Evolutionary conservation across 345 rosid species (phyloP), one percentile per base, ranked within the genome.

Genomic region (Crucihimalaya himalaica): DNA sequence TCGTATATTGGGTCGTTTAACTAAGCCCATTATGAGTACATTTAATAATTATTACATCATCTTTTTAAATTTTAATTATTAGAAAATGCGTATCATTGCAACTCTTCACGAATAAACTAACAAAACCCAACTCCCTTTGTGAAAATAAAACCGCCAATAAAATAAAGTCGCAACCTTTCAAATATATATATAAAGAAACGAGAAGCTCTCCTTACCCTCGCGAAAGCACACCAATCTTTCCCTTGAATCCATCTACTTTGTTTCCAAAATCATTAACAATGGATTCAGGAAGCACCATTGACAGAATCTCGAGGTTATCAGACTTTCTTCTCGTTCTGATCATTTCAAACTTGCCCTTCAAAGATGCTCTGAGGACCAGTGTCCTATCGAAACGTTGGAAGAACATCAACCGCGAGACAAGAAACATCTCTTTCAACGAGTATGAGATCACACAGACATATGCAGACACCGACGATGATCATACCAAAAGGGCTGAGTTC

Each of bases 161-260:
- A 13, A 14, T 42, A 60, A 25, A 18, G 61, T 27, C 53, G 52
- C 68, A 71, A 71, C 68, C 21, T 71, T 71, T 60, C 40, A 60
- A 13, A 35, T 12, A 2, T 12, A 16, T 32, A 23, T 46, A 71
- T 70, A 31, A 31, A 23, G 5, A 9, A 8, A 19, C 3, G 5
- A 23, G 5, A 4, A 32, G 0, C 45, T 1, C 53, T 13, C 23
- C 12, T 0, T 25, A 4, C 2, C 39, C 11, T 3, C 13, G 11
- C 48, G 7, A 8, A 19, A 25, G 5, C 5, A 35, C 2, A 21
- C 4, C 8, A 35, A 9, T 71, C 27, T 63, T 10, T 34, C 16
- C 19, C 37, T 16, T 45, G 58, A 25, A n/a, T 59, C 27, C 74
- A n/a, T 12, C 11, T 11, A 0, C 10, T 1, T 0, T 7, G 2